Evolutionary conservation across 2,329 filamentous ascomycete species (phyloP).

Genomic region (Dactylellina haptotyla): DNA sequence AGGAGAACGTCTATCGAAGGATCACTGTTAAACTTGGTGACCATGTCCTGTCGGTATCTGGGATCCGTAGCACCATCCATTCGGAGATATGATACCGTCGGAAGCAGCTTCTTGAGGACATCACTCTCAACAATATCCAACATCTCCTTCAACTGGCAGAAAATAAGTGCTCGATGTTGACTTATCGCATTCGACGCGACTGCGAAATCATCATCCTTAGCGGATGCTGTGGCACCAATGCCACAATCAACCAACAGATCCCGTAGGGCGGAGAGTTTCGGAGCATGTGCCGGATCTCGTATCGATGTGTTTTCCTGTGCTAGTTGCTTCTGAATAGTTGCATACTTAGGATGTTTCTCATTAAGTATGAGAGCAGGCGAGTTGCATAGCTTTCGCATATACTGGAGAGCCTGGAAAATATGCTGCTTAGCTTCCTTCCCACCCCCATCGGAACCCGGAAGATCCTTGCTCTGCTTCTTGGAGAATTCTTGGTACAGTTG

Average conservation of each 20-base stretch:
- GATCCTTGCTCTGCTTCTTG: slow-evolving; percentile 88
- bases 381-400: slow-evolving; percentile 99
- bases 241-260: slow-evolving; percentile 98
- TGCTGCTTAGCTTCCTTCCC: slow-evolving; percentile 97
- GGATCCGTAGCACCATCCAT: slow-evolving; percentile 93
- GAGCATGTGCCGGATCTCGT: slow-evolving; percentile 86
- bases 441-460: slow-evolving; percentile 77
- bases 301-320: slow-evolving; percentile 81
- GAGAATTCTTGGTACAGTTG: slow-evolving; percentile 97
- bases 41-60: slow-evolving; percentile 92
- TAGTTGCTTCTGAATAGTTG: slow-evolving; percentile 83
- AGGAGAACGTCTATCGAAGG: slow-evolving; percentile 94
- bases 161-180: slow-evolving; percentile 92
- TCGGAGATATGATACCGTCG: slow-evolving; percentile 90
- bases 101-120: slow-evolving; percentile 88
- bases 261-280: slow-evolving; percentile 87
- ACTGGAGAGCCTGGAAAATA: slow-evolving; percentile 98
- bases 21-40: slow-evolving; percentile 98
- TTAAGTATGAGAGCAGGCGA: slow-evolving; percentile 97
- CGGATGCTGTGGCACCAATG: slow-evolving; percentile 78
- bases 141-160: slow-evolving; percentile 99
- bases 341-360: slow-evolving; percentile 88
- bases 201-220: slow-evolving; percentile 67
- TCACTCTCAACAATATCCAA: slow-evolving; percentile 97
- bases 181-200: slow-evolving; percentile 82